A percentile compares a stretch with the other conserved stretches of the same genome.
Evolutionary conservation across 2,329 filamentous ascomycete genomes (phyloP).

Genomic region (Ascochyta koolunga): DNA sequence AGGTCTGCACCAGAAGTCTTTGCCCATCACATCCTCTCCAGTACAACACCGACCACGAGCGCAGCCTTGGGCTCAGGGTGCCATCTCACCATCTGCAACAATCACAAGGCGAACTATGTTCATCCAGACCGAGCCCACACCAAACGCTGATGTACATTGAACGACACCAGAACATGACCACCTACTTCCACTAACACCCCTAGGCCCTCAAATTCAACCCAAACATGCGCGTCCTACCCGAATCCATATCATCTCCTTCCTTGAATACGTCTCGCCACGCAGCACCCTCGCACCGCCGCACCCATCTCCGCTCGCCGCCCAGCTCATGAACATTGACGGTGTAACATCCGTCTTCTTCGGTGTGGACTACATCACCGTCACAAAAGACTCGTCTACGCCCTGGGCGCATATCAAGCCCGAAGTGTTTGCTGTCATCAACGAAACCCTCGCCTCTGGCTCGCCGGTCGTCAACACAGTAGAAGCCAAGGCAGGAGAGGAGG

Average conservation of each 20-base stretch:
- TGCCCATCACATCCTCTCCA: constrained; percentile 41
- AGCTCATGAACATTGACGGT: constrained; percentile 91
- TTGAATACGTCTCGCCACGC: constrained; percentile 90
- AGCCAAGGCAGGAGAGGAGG: constrained; percentile 60
- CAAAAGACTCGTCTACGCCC: constrained; percentile 83
- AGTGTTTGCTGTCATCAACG: constrained; percentile 92
- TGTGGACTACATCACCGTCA: constrained; percentile 94
- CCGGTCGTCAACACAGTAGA: constrained; percentile 76
- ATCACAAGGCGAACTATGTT: constrained; percentile 75
- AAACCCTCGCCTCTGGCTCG: constrained; percentile 84
- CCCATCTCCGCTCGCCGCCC: constrained; percentile 87
- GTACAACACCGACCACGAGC: constrained; percentile 38
- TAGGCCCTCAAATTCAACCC: constrained; percentile 90
- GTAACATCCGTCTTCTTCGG: constrained; percentile 96
- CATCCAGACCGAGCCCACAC: constrained; percentile 95
- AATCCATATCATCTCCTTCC: constrained; percentile 75
- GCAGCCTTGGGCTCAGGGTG: constrained; percentile 32
- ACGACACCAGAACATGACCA: not conserved
- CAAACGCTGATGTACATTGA: constrained; percentile 77
- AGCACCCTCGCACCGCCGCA: constrained; percentile 87
- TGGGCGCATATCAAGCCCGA: constrained; percentile 97
- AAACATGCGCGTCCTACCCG: constrained; percentile 83
- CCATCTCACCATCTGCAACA: constrained; percentile 16
- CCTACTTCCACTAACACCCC: constrained; percentile 12
- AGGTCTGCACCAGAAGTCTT: constrained; percentile 44